phyloP scores from a whole-genome alignment of 768 basidiomycete species.

The Mycena haematopus region DNA sequence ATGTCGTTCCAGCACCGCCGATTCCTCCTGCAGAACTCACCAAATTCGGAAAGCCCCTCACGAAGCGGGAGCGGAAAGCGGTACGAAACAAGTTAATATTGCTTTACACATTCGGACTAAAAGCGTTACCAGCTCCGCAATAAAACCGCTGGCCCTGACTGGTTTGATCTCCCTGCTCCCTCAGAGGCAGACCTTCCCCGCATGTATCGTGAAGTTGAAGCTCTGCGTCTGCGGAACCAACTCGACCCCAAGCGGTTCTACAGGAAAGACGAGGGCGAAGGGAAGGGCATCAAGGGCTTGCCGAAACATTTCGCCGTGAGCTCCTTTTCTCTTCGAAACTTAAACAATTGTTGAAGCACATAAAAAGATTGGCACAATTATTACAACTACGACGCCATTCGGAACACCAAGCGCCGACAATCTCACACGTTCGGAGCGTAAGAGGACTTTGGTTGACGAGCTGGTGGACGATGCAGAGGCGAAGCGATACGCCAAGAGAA shows the following conservation, averaged over 20 bases:
- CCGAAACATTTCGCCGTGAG: constrained; percentile 91
- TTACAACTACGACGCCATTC: constrained; percentile 75
- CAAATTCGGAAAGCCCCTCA: constrained; percentile 69
- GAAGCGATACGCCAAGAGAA: constrained; percentile 88
- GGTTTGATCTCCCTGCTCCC: constrained; percentile 91
- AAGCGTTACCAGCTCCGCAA: constrained; percentile 60
- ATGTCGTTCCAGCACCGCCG: constrained; percentile 63
- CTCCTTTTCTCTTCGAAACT: constrained; percentile 15
- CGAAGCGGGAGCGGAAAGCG: constrained; percentile 74
- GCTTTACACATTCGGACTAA: constrained; percentile 14
- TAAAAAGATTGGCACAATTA: constrained; percentile 77
- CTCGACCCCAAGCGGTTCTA: constrained; percentile 94
- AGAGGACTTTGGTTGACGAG: constrained; percentile 87
- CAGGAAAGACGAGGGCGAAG: constrained; percentile 84
- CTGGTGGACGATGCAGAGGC: constrained; percentile 89
- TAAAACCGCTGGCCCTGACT: constrained; percentile 77
- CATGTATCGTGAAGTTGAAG: constrained; percentile 85
- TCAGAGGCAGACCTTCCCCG: constrained; percentile 79
- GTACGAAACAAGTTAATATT: constrained; percentile 44
- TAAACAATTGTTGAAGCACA: constrained; percentile 8
- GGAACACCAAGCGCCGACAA: constrained; percentile 74
- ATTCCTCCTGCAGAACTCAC: constrained; percentile 64
- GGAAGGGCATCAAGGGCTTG: constrained; percentile 82
- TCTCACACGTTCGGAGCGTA: constrained; percentile 70
- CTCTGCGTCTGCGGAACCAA: constrained; percentile 84